phyloP scores from a whole-genome alignment of 495 filamentous ascomycete species.

The Massariosphaeria phaeospora region DNA sequence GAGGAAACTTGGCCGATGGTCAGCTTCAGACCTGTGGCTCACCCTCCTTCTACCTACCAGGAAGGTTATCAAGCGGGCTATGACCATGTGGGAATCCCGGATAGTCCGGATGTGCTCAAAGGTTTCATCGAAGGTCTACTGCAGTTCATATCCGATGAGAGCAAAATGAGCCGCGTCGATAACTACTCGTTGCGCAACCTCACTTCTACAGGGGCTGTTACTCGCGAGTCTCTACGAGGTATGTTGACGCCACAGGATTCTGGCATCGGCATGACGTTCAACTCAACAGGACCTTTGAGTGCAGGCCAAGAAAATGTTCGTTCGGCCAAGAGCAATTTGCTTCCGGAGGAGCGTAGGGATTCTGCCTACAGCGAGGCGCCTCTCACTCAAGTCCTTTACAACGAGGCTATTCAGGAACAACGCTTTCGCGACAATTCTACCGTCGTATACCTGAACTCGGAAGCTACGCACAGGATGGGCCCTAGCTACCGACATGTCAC shows the following conservation, averaged over 20 bases:
- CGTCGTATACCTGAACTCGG: neutral
- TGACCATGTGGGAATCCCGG: conserved; percentile 26
- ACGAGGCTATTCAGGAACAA: conserved; percentile 3
- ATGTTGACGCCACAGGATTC: conserved; percentile 12
- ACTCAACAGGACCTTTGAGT: neutral
- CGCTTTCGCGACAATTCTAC: neutral
- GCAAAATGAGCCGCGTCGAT: neutral
- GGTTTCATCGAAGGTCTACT: conserved; percentile 35
- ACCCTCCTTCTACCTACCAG: conserved; percentile 25
- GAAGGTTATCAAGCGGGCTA: conserved; percentile 38
- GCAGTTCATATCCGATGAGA: conserved; percentile 8
- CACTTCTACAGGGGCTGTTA: neutral
- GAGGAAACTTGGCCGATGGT: neutral
- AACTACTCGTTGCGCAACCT: neutral
- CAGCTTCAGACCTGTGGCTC: neutral
- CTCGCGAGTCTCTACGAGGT: conserved; percentile 6
- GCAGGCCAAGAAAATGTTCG: conserved; percentile 11
- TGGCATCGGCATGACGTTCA: conserved; percentile 21
- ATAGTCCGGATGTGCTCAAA: conserved; percentile 30
- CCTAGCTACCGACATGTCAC: neutral
- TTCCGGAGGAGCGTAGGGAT: neutral
- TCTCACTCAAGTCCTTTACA: neutral
- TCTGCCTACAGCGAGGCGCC: neutral
- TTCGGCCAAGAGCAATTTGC: neutral
- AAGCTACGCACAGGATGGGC: neutral